Evolutionary conservation across 805 yeast species (phyloP), one percentile per base, ranked within the genome.

Genomic region (Saturnispora dispora): DNA sequence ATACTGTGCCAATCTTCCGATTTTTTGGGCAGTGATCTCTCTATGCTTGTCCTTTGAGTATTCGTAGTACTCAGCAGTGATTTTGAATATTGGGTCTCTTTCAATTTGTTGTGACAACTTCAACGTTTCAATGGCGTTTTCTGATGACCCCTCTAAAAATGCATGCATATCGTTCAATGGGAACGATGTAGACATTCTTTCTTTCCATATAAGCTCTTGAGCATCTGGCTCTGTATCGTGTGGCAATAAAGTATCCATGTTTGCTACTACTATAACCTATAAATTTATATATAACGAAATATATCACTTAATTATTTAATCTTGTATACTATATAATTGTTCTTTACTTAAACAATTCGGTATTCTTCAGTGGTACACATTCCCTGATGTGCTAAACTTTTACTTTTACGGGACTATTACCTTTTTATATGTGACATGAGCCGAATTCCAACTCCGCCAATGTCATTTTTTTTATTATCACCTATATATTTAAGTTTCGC

Each of bases 11-110:
- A 85, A 63, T 56, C 87, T 73, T 50, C 75, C 77, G 55, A 85
- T 83, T 63, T 81, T 83, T 37, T 65, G 59, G 7, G 82, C 86
- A 2, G 86, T 78, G 33, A 72, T 59, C 57, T 75, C 82, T 56
- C 91, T 74, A 61, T 81, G 79, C 60, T 81, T 70, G 1, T 63
- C 69, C 61, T 80, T 82, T 37, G 74, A 69, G 56, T 72, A 62
- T 55, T 84, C 88, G 61, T 83, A 85, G 63, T 76, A 78, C 35
- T 70, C 62, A 5, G 80, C 69, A 37, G 73, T 72, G 1, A 81
- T 74, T 39, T 76, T 73, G 52, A 85, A 70, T 15, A 83, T 66
- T 1, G 89, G 89, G 63, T 85, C 91, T 57, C 81, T 73, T 60
- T 80, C 81, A 60, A 83, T 69, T 60, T 83, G 81, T 55, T 76